Evolutionary conservation across 2,329 filamentous ascomycete species (phyloP).

Genomic region (Botrytis tulipae): DNA sequence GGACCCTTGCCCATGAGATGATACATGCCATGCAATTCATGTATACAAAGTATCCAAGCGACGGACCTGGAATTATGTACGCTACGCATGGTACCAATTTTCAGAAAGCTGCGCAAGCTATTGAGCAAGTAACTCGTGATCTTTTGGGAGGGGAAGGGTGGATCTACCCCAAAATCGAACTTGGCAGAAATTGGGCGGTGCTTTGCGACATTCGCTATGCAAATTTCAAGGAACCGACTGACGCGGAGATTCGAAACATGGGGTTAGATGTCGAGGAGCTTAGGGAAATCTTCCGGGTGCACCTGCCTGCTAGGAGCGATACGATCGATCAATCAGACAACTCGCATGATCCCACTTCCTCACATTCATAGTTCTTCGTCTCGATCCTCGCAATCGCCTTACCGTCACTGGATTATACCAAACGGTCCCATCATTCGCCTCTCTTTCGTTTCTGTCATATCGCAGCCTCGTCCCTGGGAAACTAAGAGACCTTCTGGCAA

Average conservation of each 20-base stretch:
- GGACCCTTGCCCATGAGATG: conserved; percentile 3
- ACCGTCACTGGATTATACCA: background rate
- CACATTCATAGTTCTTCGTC: background rate
- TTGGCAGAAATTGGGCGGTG: background rate
- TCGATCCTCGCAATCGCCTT: background rate
- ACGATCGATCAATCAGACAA: background rate
- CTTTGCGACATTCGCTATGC: fast-evolving
- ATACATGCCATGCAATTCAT: background rate
- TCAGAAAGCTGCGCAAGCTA: background rate
- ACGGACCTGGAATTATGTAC: background rate
- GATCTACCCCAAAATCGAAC: background rate
- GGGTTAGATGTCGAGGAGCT: background rate
- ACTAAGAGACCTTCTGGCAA: background rate
- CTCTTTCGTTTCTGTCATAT: background rate
- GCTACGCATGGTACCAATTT: background rate
- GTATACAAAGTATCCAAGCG: background rate
- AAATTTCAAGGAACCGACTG: background rate
- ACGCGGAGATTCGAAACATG: background rate
- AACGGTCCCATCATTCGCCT: background rate
- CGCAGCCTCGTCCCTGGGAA: background rate
- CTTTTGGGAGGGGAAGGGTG: background rate
- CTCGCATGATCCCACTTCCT: background rate
- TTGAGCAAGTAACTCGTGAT: background rate
- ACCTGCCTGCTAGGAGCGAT: fast-evolving
- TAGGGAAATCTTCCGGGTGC: background rate